phyloP scores from a whole-genome alignment of 2,329 filamentous ascomycete genomes.

The Cadophora sp. region DNA sequence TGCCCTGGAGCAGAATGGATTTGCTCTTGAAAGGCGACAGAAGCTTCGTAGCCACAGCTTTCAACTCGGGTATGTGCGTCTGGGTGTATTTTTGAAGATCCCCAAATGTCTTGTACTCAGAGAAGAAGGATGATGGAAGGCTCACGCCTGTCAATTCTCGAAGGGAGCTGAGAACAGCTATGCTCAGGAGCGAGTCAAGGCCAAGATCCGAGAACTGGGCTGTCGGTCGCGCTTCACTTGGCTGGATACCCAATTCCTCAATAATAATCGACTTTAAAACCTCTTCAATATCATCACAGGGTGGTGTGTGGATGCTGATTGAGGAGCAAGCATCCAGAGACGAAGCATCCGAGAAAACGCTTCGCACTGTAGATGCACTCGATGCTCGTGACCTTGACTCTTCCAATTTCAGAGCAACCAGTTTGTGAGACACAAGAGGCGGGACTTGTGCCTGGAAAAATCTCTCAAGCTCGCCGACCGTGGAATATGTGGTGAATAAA shows the following conservation, averaged over 20 bases:
- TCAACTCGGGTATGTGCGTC: not conserved
- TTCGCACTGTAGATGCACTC: slow-evolving; percentile 1
- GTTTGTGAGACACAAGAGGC: not conserved
- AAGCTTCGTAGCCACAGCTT: slow-evolving; percentile 4
- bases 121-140: slow-evolving; percentile 13
- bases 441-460: not conserved
- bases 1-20: slow-evolving; percentile 33
- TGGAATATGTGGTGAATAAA: not conserved
- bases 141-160: slow-evolving; percentile 21
- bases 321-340: not conserved
- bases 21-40: slow-evolving; percentile 1
- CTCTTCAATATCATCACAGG: not conserved
- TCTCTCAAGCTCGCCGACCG: not conserved
- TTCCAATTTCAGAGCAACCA: not conserved
- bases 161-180: slow-evolving; percentile 21
- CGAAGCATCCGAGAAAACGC: not conserved
- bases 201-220: slow-evolving; percentile 26
- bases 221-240: slow-evolving; percentile 16
- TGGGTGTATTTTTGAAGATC: slow-evolving; percentile 4
- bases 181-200: slow-evolving; percentile 29
- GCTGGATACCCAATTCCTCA: slow-evolving; percentile 24
- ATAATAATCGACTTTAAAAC: slow-evolving; percentile 16
- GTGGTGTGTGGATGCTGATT: not conserved
- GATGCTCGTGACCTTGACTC: slow-evolving; percentile 6
- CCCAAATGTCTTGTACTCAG: slow-evolving; percentile 4